Percentiles rank a stretch among this genome's conserved stretches.
Evolutionary conservation across 768 basidiomycete species (phyloP).

Genomic region (Phallus indusiatus): DNA sequence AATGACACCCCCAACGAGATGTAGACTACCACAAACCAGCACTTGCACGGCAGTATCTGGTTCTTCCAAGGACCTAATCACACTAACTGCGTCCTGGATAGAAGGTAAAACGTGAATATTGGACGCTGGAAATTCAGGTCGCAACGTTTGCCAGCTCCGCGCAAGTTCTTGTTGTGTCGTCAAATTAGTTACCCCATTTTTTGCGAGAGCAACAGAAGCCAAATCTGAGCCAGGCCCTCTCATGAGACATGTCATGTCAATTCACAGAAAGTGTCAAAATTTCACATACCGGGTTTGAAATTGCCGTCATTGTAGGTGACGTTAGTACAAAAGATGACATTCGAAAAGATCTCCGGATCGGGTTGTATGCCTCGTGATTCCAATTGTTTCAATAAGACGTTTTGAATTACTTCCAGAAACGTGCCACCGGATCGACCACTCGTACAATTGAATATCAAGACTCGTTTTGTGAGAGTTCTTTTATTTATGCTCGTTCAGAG

Average conservation of each 20-base stretch:
- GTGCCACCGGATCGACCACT: constrained; percentile 71
- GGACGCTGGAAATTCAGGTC: constrained; percentile 49
- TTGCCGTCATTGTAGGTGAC: constrained; percentile 86
- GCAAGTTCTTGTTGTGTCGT: constrained; percentile 71
- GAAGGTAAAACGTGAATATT: constrained; percentile 75
- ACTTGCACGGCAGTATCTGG: constrained; percentile 34
- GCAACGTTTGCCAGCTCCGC: constrained; percentile 56
- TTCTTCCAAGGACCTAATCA: constrained; percentile 39
- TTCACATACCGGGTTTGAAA: constrained; percentile 75
- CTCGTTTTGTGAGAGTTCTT: constrained; percentile 31
- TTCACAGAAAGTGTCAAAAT: constrained; percentile 5
- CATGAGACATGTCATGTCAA: neutral
- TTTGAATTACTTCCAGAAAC: constrained; percentile 56
- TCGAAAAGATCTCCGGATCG: constrained; percentile 53
- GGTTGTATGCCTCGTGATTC: constrained; percentile 21
- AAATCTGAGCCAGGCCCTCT: constrained; percentile 47
- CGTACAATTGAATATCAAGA: constrained; percentile 93
- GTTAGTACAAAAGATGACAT: constrained; percentile 92
- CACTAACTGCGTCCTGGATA: constrained; percentile 78
- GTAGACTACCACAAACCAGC: constrained; percentile 88
- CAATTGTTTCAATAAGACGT: constrained; percentile 41
- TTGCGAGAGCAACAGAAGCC: constrained; percentile 55
- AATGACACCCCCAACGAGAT: constrained; percentile 88
- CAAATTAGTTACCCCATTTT: constrained; percentile 53
- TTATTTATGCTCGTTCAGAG: neutral